Evolutionary conservation across 2,329 filamentous ascomycete species (phyloP), one percentile per base, ranked within the genome.

Genomic region (Hymenoscyphus infarciens): DNA sequence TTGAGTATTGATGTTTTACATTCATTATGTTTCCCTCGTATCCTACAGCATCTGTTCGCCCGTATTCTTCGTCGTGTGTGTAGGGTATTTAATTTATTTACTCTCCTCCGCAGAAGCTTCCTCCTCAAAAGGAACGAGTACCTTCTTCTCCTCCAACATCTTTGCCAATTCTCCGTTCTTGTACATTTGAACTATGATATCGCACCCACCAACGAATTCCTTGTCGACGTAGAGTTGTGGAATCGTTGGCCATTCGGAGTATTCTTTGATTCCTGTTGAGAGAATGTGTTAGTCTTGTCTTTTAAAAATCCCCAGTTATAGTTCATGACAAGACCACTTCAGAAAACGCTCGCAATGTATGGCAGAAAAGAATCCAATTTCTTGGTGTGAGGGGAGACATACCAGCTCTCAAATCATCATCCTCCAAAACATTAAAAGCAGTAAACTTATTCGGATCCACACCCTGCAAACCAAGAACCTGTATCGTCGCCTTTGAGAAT

Each of bases 171-270:
- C 92, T 31, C 95, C 95, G 74, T 91, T 96, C 79, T 97, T 91
- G 80, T 98, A 94, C 95, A 99, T 98, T 2, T 89, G 90, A 75
- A 98, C 89, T 71, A 99, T 77, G 68, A 99, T 99, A 77, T 99
- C 95, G 75, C 93, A 97, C n/a, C 95, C 95, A 61, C 95, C 95
- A 56, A 99, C 82, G 75, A 99, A 99, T 76, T 99, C 94, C 79
- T 94, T 94, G 67, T 96, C 87, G 59, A 99, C 83, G 78, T 98
- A 99, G 19, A 99, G 83, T 77, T 99, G 95, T 6, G 95, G 95
- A 75, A 99, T 98, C 22, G 95, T 99, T 15, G 95, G 95, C 95
- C 95, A 99, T 75, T 98, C 95, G 1, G 93, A 97, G 82, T 95
- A 99, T 79, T 99, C 94, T 80, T 99, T 99, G 80, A 99, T 97